Conservation (phyloP, 2,329 filamentous ascomycete species). For the Arthrobotrys sinensis region DNA sequence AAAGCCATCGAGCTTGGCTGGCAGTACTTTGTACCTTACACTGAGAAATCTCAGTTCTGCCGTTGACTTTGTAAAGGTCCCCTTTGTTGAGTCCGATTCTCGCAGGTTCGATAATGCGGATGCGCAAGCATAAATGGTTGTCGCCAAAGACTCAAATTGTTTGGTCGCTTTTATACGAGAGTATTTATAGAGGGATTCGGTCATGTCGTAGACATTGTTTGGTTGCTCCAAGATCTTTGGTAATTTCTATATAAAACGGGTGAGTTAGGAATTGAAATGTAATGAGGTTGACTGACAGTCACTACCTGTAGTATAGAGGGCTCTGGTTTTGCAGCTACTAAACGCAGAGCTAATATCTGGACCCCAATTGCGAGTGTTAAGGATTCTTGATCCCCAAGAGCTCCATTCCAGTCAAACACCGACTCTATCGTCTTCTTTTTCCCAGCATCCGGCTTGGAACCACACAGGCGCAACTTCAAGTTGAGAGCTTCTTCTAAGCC, state of each 20-base stretch:
- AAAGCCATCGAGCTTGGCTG: conserved; percentile 22
- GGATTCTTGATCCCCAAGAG: conserved; percentile 37
- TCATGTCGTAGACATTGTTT: conserved; percentile 40
- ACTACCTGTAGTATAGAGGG: conserved; percentile 30
- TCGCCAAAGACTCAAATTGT: conserved; percentile 47
- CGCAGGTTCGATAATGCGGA: conserved; percentile 38
- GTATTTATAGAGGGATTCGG: conserved; percentile 19
- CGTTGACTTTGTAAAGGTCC: background rate
- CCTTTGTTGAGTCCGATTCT: conserved; percentile 28
- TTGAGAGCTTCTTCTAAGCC: conserved; percentile 47
- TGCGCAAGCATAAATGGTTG: conserved; percentile 45
- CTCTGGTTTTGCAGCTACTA: conserved; percentile 47
- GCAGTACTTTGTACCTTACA: conserved; percentile 32
- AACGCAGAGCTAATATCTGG: conserved; percentile 46
- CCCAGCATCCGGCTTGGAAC: conserved; percentile 2
- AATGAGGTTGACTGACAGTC: background rate
- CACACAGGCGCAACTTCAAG: conserved; percentile 38
- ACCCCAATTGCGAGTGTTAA: conserved; percentile 41
- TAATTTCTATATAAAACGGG: conserved; percentile 34
- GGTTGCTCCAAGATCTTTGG: conserved; percentile 37
- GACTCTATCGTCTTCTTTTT: conserved; percentile 36
- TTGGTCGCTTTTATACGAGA: conserved; percentile 41
- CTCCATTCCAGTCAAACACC: conserved; percentile 37
- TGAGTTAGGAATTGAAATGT: conserved; percentile 1
- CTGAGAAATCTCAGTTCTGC: conserved; percentile 42